Percentiles rank a stretch among this genome's conserved stretches.
Evolutionary conservation across 176 grass and related monocot genomes (phyloP).

Genomic region (Echinochloa phyllopogon): DNA sequence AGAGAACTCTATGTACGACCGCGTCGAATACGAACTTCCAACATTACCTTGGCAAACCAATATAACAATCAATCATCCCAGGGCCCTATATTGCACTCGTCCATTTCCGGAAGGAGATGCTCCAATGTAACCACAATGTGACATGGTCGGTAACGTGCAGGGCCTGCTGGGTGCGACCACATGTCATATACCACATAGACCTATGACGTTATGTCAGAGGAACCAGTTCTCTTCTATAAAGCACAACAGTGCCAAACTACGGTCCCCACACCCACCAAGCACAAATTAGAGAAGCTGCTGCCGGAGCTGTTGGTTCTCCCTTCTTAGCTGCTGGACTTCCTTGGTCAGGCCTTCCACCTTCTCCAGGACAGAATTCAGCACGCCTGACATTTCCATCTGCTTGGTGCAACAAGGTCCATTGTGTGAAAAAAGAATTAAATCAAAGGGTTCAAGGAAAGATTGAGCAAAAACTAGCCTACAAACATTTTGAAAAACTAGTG

Average conservation of each 20-base stretch:
- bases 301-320: constrained; percentile 88
- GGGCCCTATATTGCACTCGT: background rate
- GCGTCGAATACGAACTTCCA: constrained; percentile 35
- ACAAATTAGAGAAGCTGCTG: constrained; percentile 61
- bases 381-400: constrained; percentile 76
- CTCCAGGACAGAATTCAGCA: constrained; percentile 73
- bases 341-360: constrained; percentile 85
- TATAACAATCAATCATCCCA: constrained; percentile 2
- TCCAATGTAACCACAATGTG: too few species aligned
- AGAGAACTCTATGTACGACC: constrained; percentile 47
- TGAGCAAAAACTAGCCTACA: background rate
- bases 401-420: background rate
- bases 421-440: constrained; percentile 29
- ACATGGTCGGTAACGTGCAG: too few species aligned
- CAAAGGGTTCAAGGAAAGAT: background rate
- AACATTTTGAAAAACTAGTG: background rate
- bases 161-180: too few species aligned
- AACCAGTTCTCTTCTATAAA: background rate
- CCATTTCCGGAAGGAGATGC: too few species aligned
- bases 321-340: constrained; percentile 84
- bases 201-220: too few species aligned
- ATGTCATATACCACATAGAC: too few species aligned
- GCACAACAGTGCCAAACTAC: background rate
- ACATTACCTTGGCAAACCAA: constrained; percentile 15
- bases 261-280: background rate